Percentiles rank a stretch among this genome's conserved stretches.
phyloP scores from a whole-genome alignment of 352 stramenopile genomes.

The Globisporangium canariense region DNA sequence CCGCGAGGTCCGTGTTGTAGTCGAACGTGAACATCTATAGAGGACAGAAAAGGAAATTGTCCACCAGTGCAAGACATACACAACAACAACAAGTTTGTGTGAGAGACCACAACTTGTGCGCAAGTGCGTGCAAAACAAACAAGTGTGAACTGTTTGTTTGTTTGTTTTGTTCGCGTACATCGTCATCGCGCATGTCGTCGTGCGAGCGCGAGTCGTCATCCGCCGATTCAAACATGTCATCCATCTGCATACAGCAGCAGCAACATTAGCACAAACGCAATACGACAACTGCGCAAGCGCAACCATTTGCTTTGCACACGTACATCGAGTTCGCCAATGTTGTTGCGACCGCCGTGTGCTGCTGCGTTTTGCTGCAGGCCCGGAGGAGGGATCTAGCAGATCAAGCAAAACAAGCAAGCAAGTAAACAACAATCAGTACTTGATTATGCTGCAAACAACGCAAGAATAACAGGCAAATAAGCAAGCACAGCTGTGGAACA shows the following conservation, averaged over 20 bases:
- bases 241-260: constrained; percentile 13
- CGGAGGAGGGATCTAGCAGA: constrained; percentile 32
- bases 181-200: constrained; percentile 36
- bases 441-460: background rate
- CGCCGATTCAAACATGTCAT: constrained; percentile 72
- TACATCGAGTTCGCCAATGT: constrained; percentile 82
- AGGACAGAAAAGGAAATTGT: constrained; percentile 1
- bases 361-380: constrained; percentile 41
- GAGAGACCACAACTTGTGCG: background rate
- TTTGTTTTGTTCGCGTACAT: constrained; percentile 4
- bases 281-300: background rate
- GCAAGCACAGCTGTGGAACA: background rate
- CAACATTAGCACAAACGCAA: background rate
- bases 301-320: constrained; percentile 1
- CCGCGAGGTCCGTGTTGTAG: constrained; percentile 61
- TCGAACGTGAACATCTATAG: constrained; percentile 71
- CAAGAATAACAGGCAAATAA: background rate
- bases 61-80: background rate
- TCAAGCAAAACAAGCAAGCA: constrained; percentile 1
- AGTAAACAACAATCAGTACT: background rate
- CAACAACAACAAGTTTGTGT: constrained; percentile 1
- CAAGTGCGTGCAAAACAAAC: background rate
- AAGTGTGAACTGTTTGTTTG: background rate
- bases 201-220: constrained; percentile 60
- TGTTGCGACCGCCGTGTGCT: constrained; percentile 27